phyloP scores from a whole-genome alignment of 2,329 filamentous ascomycete species.

The Botrytis paeoniae region DNA sequence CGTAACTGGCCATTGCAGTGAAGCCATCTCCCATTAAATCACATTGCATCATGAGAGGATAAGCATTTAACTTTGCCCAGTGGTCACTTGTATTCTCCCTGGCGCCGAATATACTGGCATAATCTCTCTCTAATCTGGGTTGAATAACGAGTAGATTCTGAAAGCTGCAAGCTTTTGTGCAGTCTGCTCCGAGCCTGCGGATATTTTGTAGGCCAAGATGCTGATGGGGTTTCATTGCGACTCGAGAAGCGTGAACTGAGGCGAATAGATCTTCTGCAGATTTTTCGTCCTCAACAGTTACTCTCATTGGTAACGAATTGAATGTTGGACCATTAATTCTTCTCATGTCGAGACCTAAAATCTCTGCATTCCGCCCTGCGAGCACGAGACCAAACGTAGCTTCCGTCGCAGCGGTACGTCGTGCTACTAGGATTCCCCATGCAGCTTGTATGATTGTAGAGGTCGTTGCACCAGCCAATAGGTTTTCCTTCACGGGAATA shows the following conservation, averaged over 20 bases:
- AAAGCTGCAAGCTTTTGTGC: slow-evolving; percentile 16
- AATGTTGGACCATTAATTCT: slow-evolving; percentile 43
- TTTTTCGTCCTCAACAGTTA: slow-evolving; percentile 34
- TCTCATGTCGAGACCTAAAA: slow-evolving; percentile 40
- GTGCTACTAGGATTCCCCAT: slow-evolving; percentile 42
- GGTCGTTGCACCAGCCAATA: slow-evolving; percentile 21
- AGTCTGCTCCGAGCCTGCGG: not conserved
- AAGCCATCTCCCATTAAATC: slow-evolving; percentile 12
- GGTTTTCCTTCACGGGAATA: slow-evolving; percentile 4
- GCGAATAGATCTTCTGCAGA: not conserved
- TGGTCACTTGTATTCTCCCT: slow-evolving; percentile 11
- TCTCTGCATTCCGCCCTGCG: slow-evolving; percentile 42
- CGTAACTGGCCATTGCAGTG: slow-evolving; percentile 21
- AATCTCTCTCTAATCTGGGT: slow-evolving; percentile 7
- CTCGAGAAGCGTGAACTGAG: slow-evolving; percentile 30
- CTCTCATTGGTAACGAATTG: slow-evolving; percentile 44
- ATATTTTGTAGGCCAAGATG: slow-evolving; percentile 17
- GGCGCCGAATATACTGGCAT: not conserved
- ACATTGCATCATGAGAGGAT: slow-evolving; percentile 25
- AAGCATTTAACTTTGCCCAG: slow-evolving; percentile 23
- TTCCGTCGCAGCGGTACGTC: slow-evolving; percentile 42
- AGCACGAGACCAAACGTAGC: slow-evolving; percentile 45
- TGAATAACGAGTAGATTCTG: slow-evolving; percentile 20
- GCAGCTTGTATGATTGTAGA: slow-evolving; percentile 33
- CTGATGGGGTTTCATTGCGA: slow-evolving; percentile 32